phyloP scores from a whole-genome alignment of 371 early-diverging fungal species.

The Mucor racemosus region DNA sequence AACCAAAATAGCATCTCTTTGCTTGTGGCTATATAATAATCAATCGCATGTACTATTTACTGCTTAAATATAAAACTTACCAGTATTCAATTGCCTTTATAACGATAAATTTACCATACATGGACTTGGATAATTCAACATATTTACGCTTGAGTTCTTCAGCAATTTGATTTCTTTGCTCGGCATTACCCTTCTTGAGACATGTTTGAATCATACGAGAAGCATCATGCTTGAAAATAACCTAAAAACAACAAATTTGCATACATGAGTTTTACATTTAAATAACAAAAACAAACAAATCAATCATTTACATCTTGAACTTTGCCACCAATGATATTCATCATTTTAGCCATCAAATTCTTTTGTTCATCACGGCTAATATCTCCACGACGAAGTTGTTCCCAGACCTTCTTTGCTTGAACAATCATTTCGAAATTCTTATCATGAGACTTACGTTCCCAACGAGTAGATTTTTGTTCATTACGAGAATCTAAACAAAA shows the following conservation, averaged over 20 bases:
- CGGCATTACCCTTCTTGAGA: constrained; percentile 84
- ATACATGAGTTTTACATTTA: not conserved
- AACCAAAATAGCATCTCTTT: constrained; percentile 73
- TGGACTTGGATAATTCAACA: constrained; percentile 74
- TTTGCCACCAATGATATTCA: constrained; percentile 81
- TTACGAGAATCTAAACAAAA: constrained; percentile 36
- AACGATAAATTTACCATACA: constrained; percentile 92
- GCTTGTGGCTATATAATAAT: constrained; percentile 58
- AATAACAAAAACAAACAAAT: not conserved
- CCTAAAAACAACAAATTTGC: constrained; percentile 35
- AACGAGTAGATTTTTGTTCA: constrained; percentile 57
- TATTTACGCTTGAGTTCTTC: constrained; percentile 80
- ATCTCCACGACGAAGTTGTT: constrained; percentile 79
- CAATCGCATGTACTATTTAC: not conserved
- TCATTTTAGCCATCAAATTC: constrained; percentile 75
- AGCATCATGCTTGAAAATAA: constrained; percentile 95
- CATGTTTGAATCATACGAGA: constrained; percentile 93
- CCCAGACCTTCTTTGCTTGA: constrained; percentile 87
- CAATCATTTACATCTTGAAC: constrained; percentile 73
- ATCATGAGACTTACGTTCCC: constrained; percentile 75
- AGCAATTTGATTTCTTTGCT: constrained; percentile 83
- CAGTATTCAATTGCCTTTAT: constrained; percentile 86
- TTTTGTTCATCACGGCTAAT: constrained; percentile 67
- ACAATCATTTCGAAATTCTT: constrained; percentile 74
- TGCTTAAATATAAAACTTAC: constrained; percentile 37